Percentiles rank a stretch among this genome's conserved stretches.
Conservation (phyloP, 1,139 yeast genomes). For the Geotrichum australiense region DNA sequence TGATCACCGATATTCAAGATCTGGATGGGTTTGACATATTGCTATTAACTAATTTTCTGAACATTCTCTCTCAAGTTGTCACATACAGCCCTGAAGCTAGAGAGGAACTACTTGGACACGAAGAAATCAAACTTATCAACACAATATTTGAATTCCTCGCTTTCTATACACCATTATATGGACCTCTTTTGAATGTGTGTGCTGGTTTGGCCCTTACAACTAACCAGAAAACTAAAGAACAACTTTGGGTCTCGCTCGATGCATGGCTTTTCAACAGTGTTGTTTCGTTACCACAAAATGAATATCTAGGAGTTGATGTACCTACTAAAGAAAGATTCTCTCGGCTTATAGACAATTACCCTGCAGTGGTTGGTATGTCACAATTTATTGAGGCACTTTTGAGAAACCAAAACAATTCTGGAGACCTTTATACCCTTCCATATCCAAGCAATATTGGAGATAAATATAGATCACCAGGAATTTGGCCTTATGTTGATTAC, state of each 20-base stretch:
- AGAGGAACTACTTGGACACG: conserved; percentile 32
- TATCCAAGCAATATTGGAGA: conserved; percentile 63
- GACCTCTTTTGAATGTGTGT: conserved; percentile 47
- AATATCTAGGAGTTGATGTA: conserved; percentile 23
- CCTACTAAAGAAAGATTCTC: conserved; percentile 30
- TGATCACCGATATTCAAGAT: conserved; percentile 37
- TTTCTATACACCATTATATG: conserved; percentile 47
- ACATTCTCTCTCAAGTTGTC: conserved; percentile 47
- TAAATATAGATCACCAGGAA: conserved; percentile 55
- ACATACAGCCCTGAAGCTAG: conserved; percentile 39
- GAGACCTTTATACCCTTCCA: conserved; percentile 35
- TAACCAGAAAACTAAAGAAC: conserved; percentile 38
- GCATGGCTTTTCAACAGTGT: conserved; percentile 54
- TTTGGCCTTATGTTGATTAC: conserved; percentile 78
- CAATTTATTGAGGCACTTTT: conserved; percentile 43
- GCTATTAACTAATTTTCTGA: conserved; percentile 64
- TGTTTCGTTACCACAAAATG: conserved; percentile 27
- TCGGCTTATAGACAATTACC: conserved; percentile 27
- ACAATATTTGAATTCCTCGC: conserved; percentile 43
- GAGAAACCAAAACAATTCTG: conserved; percentile 21
- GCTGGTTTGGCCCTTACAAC: conserved; percentile 44
- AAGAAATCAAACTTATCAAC: conserved; percentile 30
- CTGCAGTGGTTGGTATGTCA: conserved; percentile 53
- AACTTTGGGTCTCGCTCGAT: conserved; percentile 67
- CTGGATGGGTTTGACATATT: conserved; percentile 78